These are phyloP conservation scores for Alternaria arborescens DNA, from an alignment of 2,329 filamentous ascomycete genomes.

Conservation along the genomic window DNA sequence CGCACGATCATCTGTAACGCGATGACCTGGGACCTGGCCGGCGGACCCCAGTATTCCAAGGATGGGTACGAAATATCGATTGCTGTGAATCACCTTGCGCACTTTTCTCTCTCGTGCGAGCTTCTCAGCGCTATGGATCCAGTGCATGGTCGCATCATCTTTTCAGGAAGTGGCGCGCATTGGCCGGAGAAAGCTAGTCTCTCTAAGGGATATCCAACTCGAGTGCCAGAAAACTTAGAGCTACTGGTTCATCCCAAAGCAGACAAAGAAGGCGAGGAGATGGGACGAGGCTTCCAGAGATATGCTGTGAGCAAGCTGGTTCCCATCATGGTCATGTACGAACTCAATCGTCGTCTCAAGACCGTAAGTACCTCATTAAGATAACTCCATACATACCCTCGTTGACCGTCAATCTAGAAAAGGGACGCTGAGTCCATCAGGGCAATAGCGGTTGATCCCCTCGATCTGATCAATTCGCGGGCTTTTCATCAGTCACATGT, in stretches of 20 bases:
- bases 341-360: slow-evolving; percentile 49
- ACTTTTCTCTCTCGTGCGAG: slow-evolving; percentile 25
- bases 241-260: slow-evolving; percentile 46
- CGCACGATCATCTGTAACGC: slow-evolving; percentile 37
- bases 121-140: slow-evolving; percentile 24
- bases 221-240: slow-evolving; percentile 47
- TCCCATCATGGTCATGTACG: slow-evolving; percentile 53
- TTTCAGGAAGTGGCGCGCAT: slow-evolving; percentile 46
- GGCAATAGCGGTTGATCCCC: slow-evolving; percentile 48
- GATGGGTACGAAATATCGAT: slow-evolving; percentile 33
- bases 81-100: slow-evolving; percentile 30
- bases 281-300: slow-evolving; percentile 54
- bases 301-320: slow-evolving; percentile 57
- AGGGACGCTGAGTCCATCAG: slow-evolving; percentile 37
- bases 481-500: slow-evolving; percentile 47
- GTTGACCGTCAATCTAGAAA: slow-evolving; percentile 23
- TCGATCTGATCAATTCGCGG: slow-evolving; percentile 49
- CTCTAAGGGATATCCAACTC: slow-evolving; percentile 47
- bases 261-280: slow-evolving; percentile 42
- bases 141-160: slow-evolving; percentile 28
- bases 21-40: slow-evolving; percentile 27
- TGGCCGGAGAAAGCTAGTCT: slow-evolving; percentile 50
- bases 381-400: background rate
- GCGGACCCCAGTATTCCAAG: slow-evolving; percentile 15
- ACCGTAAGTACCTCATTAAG: slow-evolving; percentile 29